Evolutionary conservation across 331 rosid species (phyloP), one percentile per base, ranked within the genome.

Genomic region (Arachis monticola): DNA sequence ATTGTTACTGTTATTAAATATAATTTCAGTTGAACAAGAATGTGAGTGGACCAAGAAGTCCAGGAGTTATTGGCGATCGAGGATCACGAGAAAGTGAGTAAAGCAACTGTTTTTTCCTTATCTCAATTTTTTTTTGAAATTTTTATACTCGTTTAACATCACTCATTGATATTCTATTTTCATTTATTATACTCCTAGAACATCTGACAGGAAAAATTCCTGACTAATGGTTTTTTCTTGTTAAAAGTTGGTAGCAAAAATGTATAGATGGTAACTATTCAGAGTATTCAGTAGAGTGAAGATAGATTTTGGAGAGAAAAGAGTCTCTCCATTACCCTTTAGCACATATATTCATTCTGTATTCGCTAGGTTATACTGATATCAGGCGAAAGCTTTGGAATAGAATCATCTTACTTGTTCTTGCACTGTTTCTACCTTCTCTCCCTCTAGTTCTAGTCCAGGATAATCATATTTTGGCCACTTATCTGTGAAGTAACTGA

Each of bases 41-140:
- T 38, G 89, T 79, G 6, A 83, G 85, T 77, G 90, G 94, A 77
- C 87, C 91, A 62, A 87, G 85, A 84, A 83, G 75, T 69, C 31
- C 86, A 7, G 96, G 91, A 75, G 83, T 84, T 57, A 84, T 86
- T 79, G 96, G 96, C 73, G 96, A 87, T n/a, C 77, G 84, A 27
- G 87, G 87, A 83, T 88, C 93, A 57, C 83, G 94, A 89, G 97
- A 93, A 77, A 92, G 98, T 93, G 75, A 89, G 97, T 86, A 45
- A 53, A 67, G 45, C 47, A 59, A 59, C 14, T 78, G 42, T 44
- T 58, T 17, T 17, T 17, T 17, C 22, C 22, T 17, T 17, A 17
- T 17, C 22, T 17, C 22, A 17, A 17, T 17, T 17, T 17, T 17
- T 17, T 42, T 0, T 59, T 4, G 3, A 32, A 32, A 70, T 69